Evolutionary conservation across 768 basidiomycete species (phyloP).

Genomic region (Lactifluus piperatus): DNA sequence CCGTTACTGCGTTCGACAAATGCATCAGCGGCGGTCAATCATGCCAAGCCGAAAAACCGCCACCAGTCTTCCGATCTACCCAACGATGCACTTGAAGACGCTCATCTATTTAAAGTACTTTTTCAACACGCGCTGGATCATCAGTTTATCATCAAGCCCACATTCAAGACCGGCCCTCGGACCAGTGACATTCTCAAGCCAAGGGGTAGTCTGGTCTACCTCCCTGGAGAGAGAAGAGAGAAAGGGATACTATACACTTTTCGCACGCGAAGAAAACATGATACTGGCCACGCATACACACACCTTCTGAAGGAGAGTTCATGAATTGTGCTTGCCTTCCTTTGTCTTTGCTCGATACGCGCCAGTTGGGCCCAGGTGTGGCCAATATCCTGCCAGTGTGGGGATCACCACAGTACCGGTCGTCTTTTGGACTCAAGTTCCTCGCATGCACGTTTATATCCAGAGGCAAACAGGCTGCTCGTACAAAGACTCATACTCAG

Average conservation of each 20-base stretch:
- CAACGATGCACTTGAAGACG: neutral
- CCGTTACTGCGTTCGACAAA: neutral
- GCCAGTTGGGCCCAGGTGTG: neutral
- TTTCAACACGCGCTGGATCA: neutral
- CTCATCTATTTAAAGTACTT: neutral
- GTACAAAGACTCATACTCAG: neutral
- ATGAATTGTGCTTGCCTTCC: neutral
- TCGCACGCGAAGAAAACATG: neutral
- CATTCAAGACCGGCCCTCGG: neutral
- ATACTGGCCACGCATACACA: neutral
- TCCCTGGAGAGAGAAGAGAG: neutral
- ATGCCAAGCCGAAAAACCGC: neutral
- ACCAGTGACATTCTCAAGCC: neutral
- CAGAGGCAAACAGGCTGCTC: neutral
- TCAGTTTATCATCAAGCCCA: neutral
- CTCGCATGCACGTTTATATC: neutral
- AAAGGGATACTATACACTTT: neutral
- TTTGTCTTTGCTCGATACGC: neutral
- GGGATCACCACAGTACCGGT: neutral
- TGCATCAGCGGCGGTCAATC: slow-evolving; percentile 3
- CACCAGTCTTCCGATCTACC: neutral
- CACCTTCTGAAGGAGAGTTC: neutral
- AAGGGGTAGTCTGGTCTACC: too few species aligned
- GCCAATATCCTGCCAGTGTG: neutral
- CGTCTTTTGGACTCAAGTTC: neutral